These are phyloP conservation scores for Zopfochytrium polystomum DNA, from an alignment of 371 early-diverging fungal species.

Conservation along the genomic window DNA sequence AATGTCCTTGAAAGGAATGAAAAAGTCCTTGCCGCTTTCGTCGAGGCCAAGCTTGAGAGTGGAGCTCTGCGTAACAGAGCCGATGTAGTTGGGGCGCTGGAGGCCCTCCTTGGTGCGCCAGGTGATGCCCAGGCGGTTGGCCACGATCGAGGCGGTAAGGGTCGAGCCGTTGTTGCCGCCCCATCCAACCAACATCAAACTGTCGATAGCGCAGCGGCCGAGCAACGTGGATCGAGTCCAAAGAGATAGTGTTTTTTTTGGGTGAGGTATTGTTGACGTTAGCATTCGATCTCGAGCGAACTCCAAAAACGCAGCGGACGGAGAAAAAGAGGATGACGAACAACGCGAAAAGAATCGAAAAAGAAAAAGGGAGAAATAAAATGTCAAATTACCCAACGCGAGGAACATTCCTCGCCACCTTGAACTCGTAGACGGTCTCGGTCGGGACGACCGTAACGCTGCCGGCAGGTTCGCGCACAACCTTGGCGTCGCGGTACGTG, in stretches of 20 bases:
- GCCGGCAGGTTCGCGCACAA: slow-evolving; percentile 60
- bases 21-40: slow-evolving; percentile 76
- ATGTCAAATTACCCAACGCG: slow-evolving; percentile 63
- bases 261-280: neutral
- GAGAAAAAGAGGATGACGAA: too few species aligned
- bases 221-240: neutral
- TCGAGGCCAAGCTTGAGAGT: slow-evolving; percentile 87
- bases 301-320: neutral
- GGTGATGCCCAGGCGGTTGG: slow-evolving; percentile 78
- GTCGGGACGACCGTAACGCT: slow-evolving; percentile 74
- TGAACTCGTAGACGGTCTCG: slow-evolving; percentile 82
- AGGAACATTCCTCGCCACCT: slow-evolving; percentile 78
- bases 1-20: slow-evolving; percentile 83
- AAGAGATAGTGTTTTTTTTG: too few species aligned
- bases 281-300: neutral
- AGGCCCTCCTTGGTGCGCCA: slow-evolving; percentile 93
- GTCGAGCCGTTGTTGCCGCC: slow-evolving; percentile 99
- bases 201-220: too few species aligned
- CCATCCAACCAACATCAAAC: slow-evolving; percentile 97
- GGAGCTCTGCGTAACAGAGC: slow-evolving; percentile 91
- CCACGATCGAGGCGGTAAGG: slow-evolving; percentile 89
- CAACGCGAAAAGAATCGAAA: too few species aligned
- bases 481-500: slow-evolving; percentile 81
- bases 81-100: slow-evolving; percentile 92
- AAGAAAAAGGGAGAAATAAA: slow-evolving; percentile 4